Base-by-base conservation (phyloP, 805 yeast genomes). In the Scheffersomyces lignosus region DNA sequence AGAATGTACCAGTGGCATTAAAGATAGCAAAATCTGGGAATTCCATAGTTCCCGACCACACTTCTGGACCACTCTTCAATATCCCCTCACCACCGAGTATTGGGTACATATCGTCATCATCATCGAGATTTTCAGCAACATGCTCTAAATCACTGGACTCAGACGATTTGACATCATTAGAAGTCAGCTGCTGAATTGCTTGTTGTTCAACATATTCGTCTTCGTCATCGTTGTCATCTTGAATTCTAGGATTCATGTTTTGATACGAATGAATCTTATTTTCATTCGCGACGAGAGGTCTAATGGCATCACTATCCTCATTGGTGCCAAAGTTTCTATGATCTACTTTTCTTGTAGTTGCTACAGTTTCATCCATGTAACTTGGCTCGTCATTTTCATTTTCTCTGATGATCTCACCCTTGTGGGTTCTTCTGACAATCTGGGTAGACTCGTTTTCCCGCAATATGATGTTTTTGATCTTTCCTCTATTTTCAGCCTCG, bases 361-460 rank as follows among this genome's bases (percentile, higher is more conserved):
- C 51, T 17, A 67, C 52, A 33, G 50, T 48, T 15, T 52, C 59
- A 13, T 57, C 59, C 24, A 34, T 37, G 7, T 42, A n/a, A 7
- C 15, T 14, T 8, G 13, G 24, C 12, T 43, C 43, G n/a, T 40
- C 38, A 20, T 51, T 47, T 31, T 58, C 58, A 34, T 56, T 52
- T 38, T 84, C 95, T 4, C 87, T 72, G n/a, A 85, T 58, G 52
- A 85, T 90, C 43, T 89, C 96, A 17, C 96, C 96, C 57, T 84
- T 86, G 56, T 88, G 96, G 3, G 96, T 87, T 50, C 88, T 73
- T 47, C 87, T 72, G 46, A 87, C 78, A 30, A 81, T 73, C 13
- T 88, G 88, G 18, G 62, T 54, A 22, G 71, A 78, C 20, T 51
- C 58, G 27, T 69, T 74, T 25, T 75, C 78, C 29, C 81, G 80